Conservation (phyloP, 805 yeast species). For the Yamadazyma scolyti region DNA sequence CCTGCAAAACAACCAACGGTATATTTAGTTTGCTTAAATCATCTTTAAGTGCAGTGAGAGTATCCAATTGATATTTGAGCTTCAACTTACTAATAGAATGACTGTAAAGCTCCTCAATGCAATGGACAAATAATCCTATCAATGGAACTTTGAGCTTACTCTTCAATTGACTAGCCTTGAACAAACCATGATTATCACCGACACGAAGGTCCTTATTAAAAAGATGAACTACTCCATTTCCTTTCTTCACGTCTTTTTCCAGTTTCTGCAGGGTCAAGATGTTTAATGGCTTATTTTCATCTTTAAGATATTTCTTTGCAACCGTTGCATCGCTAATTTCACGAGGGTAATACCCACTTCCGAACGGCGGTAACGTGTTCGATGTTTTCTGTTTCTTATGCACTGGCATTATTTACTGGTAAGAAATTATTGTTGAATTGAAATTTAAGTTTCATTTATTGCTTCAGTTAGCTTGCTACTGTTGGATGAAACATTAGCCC, state of each 20-base stretch:
- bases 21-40: conserved; percentile 30
- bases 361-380: conserved; percentile 7
- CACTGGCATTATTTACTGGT: conserved; percentile 1
- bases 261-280: conserved; percentile 8
- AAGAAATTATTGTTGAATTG: too few species aligned
- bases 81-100: conserved; percentile 45
- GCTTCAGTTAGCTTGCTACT: too few species aligned
- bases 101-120: conserved; percentile 36
- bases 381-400: not conserved
- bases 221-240: conserved; percentile 40
- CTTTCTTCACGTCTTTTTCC: conserved; percentile 4
- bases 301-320: conserved; percentile 20
- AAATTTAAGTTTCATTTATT: too few species aligned
- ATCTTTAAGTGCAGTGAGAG: conserved; percentile 25
- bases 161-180: conserved; percentile 30
- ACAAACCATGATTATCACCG: conserved; percentile 41
- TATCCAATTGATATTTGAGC: conserved; percentile 32
- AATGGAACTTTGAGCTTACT: conserved; percentile 25
- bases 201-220: conserved; percentile 45
- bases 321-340: conserved; percentile 6
- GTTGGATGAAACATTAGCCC: too few species aligned
- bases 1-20: conserved; percentile 36
- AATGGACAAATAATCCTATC: conserved; percentile 38
- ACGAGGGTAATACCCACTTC: conserved; percentile 12
- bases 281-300: conserved; percentile 27